Percentiles rank a stretch among this genome's conserved stretches.
Conservation (phyloP, 495 filamentous ascomycete species). For the Ramalina intermedia region DNA sequence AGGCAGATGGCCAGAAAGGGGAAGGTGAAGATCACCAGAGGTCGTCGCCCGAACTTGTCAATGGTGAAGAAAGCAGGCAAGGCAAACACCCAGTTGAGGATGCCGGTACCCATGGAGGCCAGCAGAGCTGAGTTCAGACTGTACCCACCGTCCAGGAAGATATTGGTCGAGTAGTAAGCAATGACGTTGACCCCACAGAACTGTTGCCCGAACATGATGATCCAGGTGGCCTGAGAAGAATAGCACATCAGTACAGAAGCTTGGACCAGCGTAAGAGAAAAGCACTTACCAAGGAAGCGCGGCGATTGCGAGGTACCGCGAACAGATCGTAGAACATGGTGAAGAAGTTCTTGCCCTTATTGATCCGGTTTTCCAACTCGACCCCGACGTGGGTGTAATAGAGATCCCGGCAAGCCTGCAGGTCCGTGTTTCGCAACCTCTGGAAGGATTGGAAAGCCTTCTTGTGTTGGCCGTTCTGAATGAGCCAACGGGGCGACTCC, state of each 20-base stretch:
- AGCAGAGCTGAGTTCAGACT: constrained; percentile 40
- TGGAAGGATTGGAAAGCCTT: constrained; percentile 54
- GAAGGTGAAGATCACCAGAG: constrained; percentile 62
- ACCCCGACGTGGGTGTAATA: constrained; percentile 67
- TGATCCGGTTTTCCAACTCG: constrained; percentile 47
- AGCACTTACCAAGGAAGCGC: constrained; percentile 50
- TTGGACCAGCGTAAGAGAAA: no score
- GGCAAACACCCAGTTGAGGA: constrained; percentile 49
- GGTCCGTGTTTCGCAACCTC: constrained; percentile 46
- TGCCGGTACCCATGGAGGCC: constrained; percentile 51
- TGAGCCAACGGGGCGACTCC: constrained; percentile 66
- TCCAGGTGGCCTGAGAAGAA: constrained; percentile 41
- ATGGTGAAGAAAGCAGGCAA: constrained; percentile 53
- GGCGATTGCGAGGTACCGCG: constrained; percentile 59
- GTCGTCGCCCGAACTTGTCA: constrained; percentile 52
- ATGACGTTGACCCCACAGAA: constrained; percentile 50
- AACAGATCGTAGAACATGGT: constrained; percentile 51
- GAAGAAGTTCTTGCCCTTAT: constrained; percentile 34
- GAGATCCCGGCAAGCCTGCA: constrained; percentile 68
- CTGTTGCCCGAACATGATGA: constrained; percentile 78
- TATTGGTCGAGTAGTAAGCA: constrained; percentile 38
- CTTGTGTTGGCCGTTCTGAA: constrained; percentile 48
- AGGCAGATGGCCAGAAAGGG: constrained; percentile 54
- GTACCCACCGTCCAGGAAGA: constrained; percentile 38
- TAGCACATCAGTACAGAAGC: no score